A percentile compares a stretch with the other conserved stretches of the same genome.
Conservation (phyloP, 768 basidiomycete genomes). For the Hericium alpestre region DNA sequence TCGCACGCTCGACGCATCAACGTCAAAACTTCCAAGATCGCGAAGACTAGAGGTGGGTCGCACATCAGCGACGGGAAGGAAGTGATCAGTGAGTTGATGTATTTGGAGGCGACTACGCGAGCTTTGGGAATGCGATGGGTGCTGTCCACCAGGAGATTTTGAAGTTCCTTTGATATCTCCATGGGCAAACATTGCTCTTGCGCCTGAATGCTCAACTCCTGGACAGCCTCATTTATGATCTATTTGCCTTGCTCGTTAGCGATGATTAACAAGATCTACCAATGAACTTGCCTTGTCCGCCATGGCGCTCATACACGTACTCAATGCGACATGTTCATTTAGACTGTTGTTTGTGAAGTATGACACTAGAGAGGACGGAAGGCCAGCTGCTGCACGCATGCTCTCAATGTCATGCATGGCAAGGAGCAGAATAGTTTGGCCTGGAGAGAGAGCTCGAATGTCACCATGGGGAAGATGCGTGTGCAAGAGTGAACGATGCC, state of each 20-base stretch:
- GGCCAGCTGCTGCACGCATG: slow-evolving; percentile 70
- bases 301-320: slow-evolving; percentile 73
- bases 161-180: slow-evolving; percentile 61
- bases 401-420: slow-evolving; percentile 83
- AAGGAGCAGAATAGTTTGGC: slow-evolving; percentile 78
- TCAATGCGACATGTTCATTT: slow-evolving; percentile 58
- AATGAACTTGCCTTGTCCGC: slow-evolving; percentile 61
- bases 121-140: slow-evolving; percentile 78
- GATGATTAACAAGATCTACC: neutral
- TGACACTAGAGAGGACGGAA: slow-evolving; percentile 70
- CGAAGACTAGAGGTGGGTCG: slow-evolving; percentile 75
- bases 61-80: slow-evolving; percentile 95
- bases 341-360: slow-evolving; percentile 86
- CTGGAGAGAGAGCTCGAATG: slow-evolving; percentile 63
- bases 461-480: slow-evolving; percentile 61
- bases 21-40: slow-evolving; percentile 86
- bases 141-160: slow-evolving; percentile 61
- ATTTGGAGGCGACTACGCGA: slow-evolving; percentile 73
- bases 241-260: slow-evolving; percentile 19
- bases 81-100: slow-evolving; percentile 74
- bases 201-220: slow-evolving; percentile 62
- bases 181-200: slow-evolving; percentile 69
- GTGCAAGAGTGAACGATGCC: slow-evolving; percentile 54
- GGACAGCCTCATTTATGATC: slow-evolving; percentile 72
- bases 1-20: slow-evolving; percentile 80